phyloP scores from a whole-genome alignment of 805 yeast genomes.

The Saccharomycopsis schoenii region DNA sequence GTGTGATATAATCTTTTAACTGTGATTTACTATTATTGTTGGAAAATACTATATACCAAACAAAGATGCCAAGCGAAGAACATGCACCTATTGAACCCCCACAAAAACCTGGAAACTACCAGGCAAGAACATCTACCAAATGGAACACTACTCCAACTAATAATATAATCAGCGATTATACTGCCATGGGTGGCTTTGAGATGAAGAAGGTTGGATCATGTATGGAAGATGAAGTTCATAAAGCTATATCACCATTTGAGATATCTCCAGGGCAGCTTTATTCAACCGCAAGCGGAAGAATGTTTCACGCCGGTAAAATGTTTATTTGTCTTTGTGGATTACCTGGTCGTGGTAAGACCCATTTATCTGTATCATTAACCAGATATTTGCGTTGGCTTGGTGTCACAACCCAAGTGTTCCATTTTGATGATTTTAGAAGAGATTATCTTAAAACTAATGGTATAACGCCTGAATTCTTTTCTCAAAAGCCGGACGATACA shows the following conservation, averaged over 20 bases:
- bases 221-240: conserved; percentile 55
- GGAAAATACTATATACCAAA: not conserved
- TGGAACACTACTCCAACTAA: conserved; percentile 28
- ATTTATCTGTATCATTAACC: conserved; percentile 81
- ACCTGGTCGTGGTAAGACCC: conserved; percentile 95
- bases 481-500: conserved; percentile 25
- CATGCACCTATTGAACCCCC: conserved; percentile 32
- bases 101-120: conserved; percentile 39
- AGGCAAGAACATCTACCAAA: conserved; percentile 43
- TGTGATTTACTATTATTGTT: too few relatives aligned
- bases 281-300: conserved; percentile 82
- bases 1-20: too few relatives aligned
- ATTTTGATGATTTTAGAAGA: conserved; percentile 84
- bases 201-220: not conserved
- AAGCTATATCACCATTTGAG: conserved; percentile 46
- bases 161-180: not conserved
- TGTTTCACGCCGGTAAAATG: conserved; percentile 93
- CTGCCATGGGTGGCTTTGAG: not conserved
- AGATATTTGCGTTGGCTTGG: conserved; percentile 95
- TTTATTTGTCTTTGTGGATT: conserved; percentile 83
- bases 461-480: conserved; percentile 62
- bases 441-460: conserved; percentile 32
- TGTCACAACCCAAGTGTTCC: conserved; percentile 84
- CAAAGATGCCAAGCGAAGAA: not conserved
- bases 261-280: conserved; percentile 89